Base-by-base conservation (phyloP, 352 stramenopile genomes). In the Globisporangium ultimum region DNA sequence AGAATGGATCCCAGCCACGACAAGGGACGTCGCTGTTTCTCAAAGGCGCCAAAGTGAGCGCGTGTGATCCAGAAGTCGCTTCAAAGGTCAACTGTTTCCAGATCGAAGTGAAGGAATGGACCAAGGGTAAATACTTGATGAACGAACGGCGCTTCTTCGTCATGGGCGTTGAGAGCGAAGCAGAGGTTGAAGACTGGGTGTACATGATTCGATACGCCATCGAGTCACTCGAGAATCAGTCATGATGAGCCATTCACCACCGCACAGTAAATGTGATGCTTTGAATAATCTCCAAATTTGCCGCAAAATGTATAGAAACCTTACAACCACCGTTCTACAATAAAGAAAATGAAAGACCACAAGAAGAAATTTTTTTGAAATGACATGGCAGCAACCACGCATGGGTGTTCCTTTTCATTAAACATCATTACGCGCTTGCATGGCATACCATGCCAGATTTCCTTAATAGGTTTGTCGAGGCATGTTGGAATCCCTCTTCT, bases 191-290 rank as follows among this genome's bases (percentile, higher is more conserved):
- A 42, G 77, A 86, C 62, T 95, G 86, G 86, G 72, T 95, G 42
- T 95, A 87, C 63, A 83, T 95, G 80, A 79, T 93, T 48, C 78
- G 79, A 13, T 95, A 87, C 54, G 86, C 80, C 36, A 93, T 95
- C 61, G 86, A 95, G 62, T 89, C 83, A 11, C 74, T 93, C 49
- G 81, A 94, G 64, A 88, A 82, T 48, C 63, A 87, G 53, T 53
- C 53, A 10, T 42, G 9, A 51, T 51, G 36, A 9, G 28, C 24
- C 20, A 4, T 18, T 36, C 28, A 10, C 28, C 28, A 36, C 28
- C 8, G 9, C 4, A 5, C 28, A 36, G 4, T 8, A 8, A 36
- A 36, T 36, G 28, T 10, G 5, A 36, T 36, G 28, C 28, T 32
- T 32, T 10, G 28, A 36, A 2, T 11, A 36, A 10, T 36, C 8